phyloP scores from a whole-genome alignment of 805 yeast genomes.

The Lipomyces spencermartinsiae region DNA sequence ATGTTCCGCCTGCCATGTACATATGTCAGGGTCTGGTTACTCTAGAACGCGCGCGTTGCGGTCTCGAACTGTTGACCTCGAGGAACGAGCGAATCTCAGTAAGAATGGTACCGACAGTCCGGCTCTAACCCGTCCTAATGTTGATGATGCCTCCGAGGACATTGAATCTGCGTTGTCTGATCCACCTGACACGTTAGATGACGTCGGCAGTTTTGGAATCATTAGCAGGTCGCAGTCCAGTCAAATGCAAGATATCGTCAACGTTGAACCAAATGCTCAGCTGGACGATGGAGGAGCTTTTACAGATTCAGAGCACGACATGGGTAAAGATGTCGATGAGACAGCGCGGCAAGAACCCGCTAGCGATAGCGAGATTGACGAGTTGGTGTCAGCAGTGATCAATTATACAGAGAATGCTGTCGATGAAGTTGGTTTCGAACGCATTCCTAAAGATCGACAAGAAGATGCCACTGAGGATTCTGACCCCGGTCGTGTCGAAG shows the following conservation, averaged over 20 bases:
- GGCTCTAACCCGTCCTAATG: neutral
- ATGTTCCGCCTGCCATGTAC: conserved; percentile 9
- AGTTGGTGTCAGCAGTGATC: neutral
- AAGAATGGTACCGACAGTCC: neutral
- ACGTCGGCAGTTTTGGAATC: neutral
- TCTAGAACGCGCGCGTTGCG: conserved; percentile 3
- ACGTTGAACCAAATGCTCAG: neutral
- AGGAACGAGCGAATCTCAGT: neutral
- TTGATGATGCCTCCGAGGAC: neutral
- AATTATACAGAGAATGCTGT: neutral
- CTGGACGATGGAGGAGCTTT: neutral
- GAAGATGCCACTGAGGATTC: neutral
- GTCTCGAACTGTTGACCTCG: neutral
- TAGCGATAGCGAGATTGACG: neutral
- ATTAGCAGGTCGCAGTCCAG: neutral
- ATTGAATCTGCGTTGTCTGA: neutral
- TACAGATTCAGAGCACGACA: neutral
- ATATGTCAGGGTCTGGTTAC: neutral
- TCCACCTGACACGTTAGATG: neutral
- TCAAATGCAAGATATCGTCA: neutral
- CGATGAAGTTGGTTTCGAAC: conserved; percentile 6
- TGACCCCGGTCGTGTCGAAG: neutral
- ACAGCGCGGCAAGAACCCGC: neutral
- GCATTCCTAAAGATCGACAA: neutral
- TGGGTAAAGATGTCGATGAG: neutral